Base-by-base conservation (phyloP, 345 rosid genomes). In the Camelina hispida region DNA sequence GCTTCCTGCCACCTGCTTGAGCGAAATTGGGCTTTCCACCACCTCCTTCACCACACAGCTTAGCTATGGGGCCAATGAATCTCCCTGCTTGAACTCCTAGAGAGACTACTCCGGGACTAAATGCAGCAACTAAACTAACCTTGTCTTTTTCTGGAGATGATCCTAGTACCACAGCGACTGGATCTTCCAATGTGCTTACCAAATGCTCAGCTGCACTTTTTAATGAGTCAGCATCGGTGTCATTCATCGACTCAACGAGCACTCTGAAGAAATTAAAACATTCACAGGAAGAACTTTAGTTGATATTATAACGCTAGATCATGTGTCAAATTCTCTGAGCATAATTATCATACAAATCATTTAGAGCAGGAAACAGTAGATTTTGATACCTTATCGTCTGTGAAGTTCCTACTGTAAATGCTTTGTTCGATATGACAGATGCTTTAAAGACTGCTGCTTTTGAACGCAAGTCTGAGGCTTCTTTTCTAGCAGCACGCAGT, bases 11-110 rank as follows among this genome's bases (percentile, higher is more conserved):
- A 3, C 98, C 97, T 11, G 98, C 98, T 84, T 94, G 98, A 71
- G 98, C 93, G 14, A 94, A 94, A 80, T 90, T 91, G 9, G 96
- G 92, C 74, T 88, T 84, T 62, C 98, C 98, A 22, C 96, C 98
- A 0, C 98, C 98, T 48, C 98, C 98, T 73, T 97, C 98, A 1
- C 95, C 95, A 8, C 98, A 91, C 67, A 88, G 13, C 74, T 87
- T 91, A 37, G 98, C 97, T 53, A 94, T 79, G 15, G 97, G 76
- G 8, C 95, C 95, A 42, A 91, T 88, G 75, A 94, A 89, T 77
- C 88, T 91, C 65, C 97, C 98, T 4, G 98, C 98, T 79, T 88
- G 89, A 64, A 94, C 79, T 4, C 98, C 98, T 30, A 89, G 53
- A 75, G 82, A 77, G 52, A 91, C 89, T 9, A 91, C 88, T 10